Conservation (phyloP, 177 flowering plant species). For the Vitis hybrid region DNA sequence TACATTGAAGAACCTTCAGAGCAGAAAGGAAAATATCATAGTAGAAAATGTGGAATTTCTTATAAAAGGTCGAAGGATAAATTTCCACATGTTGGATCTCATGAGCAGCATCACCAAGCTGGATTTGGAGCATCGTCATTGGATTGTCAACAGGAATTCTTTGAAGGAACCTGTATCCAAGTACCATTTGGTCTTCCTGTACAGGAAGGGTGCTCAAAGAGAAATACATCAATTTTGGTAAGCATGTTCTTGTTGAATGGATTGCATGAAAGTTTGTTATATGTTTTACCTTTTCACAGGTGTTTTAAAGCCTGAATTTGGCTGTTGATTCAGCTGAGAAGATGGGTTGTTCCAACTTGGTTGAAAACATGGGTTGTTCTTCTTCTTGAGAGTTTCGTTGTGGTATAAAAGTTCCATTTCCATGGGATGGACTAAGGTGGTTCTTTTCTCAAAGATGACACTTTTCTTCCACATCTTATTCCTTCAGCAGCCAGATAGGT, state of each 20-base stretch:
- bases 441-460: not conserved
- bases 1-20: slow-evolving; percentile 56
- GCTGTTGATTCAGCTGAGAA: not conserved
- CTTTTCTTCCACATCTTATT: too few species aligned
- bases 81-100: slow-evolving; percentile 15
- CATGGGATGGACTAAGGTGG: not conserved
- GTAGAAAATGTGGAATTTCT: slow-evolving; percentile 30
- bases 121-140: slow-evolving; percentile 15
- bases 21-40: slow-evolving; percentile 23
- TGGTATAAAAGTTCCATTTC: not conserved
- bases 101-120: slow-evolving; percentile 22
- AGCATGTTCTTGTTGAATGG: not conserved
- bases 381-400: not conserved
- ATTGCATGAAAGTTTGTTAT: not conserved
- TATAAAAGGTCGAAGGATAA: slow-evolving; percentile 22
- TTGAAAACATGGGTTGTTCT: not conserved
- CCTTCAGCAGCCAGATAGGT: too few species aligned
- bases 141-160: slow-evolving; percentile 26
- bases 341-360: not conserved
- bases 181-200: slow-evolving; percentile 48
- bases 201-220: slow-evolving; percentile 30
- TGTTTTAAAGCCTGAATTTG: not conserved
- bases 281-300: not conserved
- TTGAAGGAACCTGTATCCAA: slow-evolving; percentile 43
- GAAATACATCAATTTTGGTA: slow-evolving; percentile 25